Conservation (phyloP, 805 yeast genomes). For the Metschnikowia anglica region DNA sequence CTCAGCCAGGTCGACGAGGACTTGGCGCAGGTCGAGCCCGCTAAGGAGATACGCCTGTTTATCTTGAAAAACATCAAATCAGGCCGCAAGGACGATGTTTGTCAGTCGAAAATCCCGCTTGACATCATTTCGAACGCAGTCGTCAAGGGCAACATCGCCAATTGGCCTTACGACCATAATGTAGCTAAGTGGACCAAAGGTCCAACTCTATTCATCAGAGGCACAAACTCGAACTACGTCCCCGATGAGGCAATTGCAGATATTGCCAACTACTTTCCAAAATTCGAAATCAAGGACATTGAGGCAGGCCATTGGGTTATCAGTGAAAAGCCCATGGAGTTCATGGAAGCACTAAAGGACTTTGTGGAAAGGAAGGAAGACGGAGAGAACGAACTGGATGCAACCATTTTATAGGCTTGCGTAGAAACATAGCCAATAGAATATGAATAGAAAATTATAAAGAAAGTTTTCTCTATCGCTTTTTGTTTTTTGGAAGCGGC, state of each 20-base stretch:
- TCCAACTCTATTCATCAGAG: slow-evolving; percentile 78
- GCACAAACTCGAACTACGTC: slow-evolving; percentile 70
- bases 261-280: slow-evolving; percentile 77
- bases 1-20: slow-evolving; percentile 67
- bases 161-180: slow-evolving; percentile 69
- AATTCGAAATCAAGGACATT: slow-evolving; percentile 68
- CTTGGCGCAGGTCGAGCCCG: slow-evolving; percentile 61
- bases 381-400: slow-evolving; percentile 6
- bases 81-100: slow-evolving; percentile 39
- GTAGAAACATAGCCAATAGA: no score
- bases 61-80: slow-evolving; percentile 65
- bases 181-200: slow-evolving; percentile 54
- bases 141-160: slow-evolving; percentile 63
- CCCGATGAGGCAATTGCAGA: slow-evolving; percentile 77
- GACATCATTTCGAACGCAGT: slow-evolving; percentile 64
- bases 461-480: not conserved
- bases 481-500: no score
- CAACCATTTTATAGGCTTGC: not conserved
- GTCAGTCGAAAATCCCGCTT: slow-evolving; percentile 65
- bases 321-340: slow-evolving; percentile 79
- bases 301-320: slow-evolving; percentile 94
- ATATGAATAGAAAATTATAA: not conserved
- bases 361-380: slow-evolving; percentile 56
- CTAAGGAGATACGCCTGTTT: slow-evolving; percentile 67
- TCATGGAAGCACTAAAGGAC: slow-evolving; percentile 58